These are phyloP conservation scores for Meira nashicola DNA, from an alignment of 1,284 basidiomycete species.

Conservation along the genomic window DNA sequence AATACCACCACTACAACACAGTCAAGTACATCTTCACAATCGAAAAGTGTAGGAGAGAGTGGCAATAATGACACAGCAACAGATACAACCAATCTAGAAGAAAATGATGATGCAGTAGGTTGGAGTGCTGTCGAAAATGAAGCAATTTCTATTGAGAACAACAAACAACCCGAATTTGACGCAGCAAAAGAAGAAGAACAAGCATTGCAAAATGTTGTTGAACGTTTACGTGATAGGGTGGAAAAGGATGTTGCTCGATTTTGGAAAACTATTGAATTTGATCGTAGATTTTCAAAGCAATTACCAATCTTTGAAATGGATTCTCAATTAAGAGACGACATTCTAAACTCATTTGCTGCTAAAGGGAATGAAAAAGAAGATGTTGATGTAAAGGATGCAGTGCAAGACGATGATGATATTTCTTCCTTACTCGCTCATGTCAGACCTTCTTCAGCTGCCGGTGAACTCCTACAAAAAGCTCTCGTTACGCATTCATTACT, in stretches of 20 bases:
- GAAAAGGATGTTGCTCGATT: slow-evolving; percentile 79
- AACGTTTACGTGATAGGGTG: slow-evolving; percentile 77
- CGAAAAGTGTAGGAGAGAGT: not conserved
- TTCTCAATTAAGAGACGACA: slow-evolving; percentile 60
- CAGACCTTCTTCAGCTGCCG: not conserved
- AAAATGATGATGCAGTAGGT: slow-evolving; percentile 4
- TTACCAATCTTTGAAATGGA: slow-evolving; percentile 68
- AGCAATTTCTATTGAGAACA: not conserved
- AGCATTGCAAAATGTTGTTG: slow-evolving; percentile 54
- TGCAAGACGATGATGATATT: not conserved
- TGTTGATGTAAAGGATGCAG: not conserved
- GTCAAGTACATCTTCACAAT: not conserved
- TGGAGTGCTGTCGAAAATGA: not conserved
- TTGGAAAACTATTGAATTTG: slow-evolving; percentile 71
- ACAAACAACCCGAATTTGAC: slow-evolving; percentile 20
- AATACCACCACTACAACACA: slow-evolving; percentile 56
- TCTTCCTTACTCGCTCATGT: slow-evolving; percentile 1
- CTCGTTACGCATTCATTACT: slow-evolving; percentile 77
- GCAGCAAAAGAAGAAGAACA: slow-evolving; percentile 44
- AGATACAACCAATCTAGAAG: slow-evolving; percentile 24
- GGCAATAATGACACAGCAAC: slow-evolving; percentile 28
- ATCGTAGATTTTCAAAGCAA: slow-evolving; percentile 69
- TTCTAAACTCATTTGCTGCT: slow-evolving; percentile 59
- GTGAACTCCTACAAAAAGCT: slow-evolving; percentile 63
- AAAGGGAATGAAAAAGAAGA: slow-evolving; percentile 44